A percentile compares a stretch with the other conserved stretches of the same genome.
phyloP scores from a whole-genome alignment of 805 yeast genomes.

The Kluyveromyces wickerhamii region DNA sequence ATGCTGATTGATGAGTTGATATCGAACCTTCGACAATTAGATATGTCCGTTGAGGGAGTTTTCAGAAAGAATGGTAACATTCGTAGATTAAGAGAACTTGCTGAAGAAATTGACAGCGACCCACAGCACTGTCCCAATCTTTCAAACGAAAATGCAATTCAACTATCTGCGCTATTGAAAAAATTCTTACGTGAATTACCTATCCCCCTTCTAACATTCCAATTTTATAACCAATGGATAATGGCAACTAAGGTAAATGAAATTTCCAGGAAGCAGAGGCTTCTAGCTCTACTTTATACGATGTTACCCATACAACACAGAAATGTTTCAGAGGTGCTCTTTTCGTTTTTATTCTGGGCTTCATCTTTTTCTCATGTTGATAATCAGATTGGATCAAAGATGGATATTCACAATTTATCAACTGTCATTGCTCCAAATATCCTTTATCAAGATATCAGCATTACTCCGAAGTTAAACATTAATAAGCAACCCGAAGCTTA shows the following conservation, averaged over 20 bases:
- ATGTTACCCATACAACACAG: slow-evolving; percentile 76
- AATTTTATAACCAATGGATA: slow-evolving; percentile 73
- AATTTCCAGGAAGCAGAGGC: slow-evolving; percentile 40
- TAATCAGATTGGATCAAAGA: slow-evolving; percentile 84
- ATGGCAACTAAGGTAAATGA: slow-evolving; percentile 51
- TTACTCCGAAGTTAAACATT: slow-evolving; percentile 17
- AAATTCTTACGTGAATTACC: slow-evolving; percentile 90
- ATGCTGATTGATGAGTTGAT: slow-evolving; percentile 80
- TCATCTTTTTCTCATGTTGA: slow-evolving; percentile 92
- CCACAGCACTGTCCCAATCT: slow-evolving; percentile 69
- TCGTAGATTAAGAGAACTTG: slow-evolving; percentile 63
- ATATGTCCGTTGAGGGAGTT: slow-evolving; percentile 92
- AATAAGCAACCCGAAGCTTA: slow-evolving; percentile 26
- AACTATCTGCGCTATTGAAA: slow-evolving; percentile 85
- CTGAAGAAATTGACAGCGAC: slow-evolving; percentile 62
- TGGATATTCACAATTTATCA: slow-evolving; percentile 93
- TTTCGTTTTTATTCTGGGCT: slow-evolving; percentile 87
- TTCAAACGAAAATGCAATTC: slow-evolving; percentile 74
- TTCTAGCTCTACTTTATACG: slow-evolving; percentile 56
- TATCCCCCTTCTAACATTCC: slow-evolving; percentile 74
- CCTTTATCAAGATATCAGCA: slow-evolving; percentile 47
- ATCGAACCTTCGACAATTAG: slow-evolving; percentile 76
- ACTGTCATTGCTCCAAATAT: slow-evolving; percentile 94
- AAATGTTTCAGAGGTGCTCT: slow-evolving; percentile 76
- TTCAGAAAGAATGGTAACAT: slow-evolving; percentile 96